Evolutionary conservation across 148 eudicot genomes (phyloP).

Genomic region (Dysphania ambrosioides): DNA sequence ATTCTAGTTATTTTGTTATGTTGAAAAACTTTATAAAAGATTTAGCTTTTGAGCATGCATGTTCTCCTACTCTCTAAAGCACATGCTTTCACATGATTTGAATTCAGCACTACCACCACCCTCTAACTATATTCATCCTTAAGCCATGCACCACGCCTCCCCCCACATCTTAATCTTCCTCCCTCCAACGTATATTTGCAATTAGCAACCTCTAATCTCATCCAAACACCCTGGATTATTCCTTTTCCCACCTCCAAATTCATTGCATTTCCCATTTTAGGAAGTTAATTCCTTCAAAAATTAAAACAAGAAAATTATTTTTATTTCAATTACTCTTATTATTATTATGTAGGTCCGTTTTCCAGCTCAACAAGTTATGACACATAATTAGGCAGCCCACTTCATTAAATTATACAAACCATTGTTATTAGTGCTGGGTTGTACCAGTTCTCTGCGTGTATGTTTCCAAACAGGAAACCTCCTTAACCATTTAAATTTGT

Average conservation of each 20-base stretch:
- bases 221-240: slow-evolving; percentile 73
- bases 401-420: neutral
- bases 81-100: slow-evolving; percentile 76
- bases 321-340: neutral
- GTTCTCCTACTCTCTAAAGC: slow-evolving; percentile 50
- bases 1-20: neutral
- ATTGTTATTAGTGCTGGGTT: neutral
- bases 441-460: slow-evolving; percentile 10
- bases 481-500: neutral
- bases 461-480: slow-evolving; percentile 27
- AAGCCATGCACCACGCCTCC: slow-evolving; percentile 20
- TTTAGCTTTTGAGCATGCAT: slow-evolving; percentile 45
- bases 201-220: slow-evolving; percentile 25
- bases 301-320: neutral
- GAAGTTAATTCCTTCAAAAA: slow-evolving; percentile 7
- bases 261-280: slow-evolving; percentile 39
- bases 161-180: slow-evolving; percentile 1
- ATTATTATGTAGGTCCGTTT: neutral
- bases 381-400: slow-evolving; percentile 10
- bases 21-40: slow-evolving; percentile 12
- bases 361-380: slow-evolving; percentile 27
- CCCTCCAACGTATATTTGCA: slow-evolving; percentile 16
- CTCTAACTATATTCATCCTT: slow-evolving; percentile 9
- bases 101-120: slow-evolving; percentile 22
- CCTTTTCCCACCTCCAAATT: slow-evolving; percentile 51